Conservation (phyloP, 306 rosid genomes). For the Inga laurina region DNA sequence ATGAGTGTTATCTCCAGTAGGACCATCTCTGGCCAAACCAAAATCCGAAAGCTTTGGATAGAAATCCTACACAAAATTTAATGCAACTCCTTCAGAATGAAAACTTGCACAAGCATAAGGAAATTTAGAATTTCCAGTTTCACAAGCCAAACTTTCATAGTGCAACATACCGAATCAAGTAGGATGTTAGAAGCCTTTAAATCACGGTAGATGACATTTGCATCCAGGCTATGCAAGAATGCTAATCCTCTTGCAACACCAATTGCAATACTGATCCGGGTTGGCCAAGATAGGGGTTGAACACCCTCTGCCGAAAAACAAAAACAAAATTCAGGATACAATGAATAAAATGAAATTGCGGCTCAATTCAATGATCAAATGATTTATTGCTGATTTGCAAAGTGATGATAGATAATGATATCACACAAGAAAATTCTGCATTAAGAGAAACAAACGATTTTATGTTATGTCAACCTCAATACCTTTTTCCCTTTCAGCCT, state of each 20-base stretch:
- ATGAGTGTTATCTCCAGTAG: constrained; percentile 93
- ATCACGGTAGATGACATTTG: constrained; percentile 90
- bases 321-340: constrained; percentile 5
- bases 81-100: constrained; percentile 29
- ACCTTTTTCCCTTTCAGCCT: background rate
- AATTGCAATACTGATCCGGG: constrained; percentile 68
- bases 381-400: background rate
- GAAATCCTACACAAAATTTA: constrained; percentile 66
- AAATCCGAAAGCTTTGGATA: constrained; percentile 86
- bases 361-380: background rate
- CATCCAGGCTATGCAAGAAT: constrained; percentile 67
- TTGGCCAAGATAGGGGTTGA: constrained; percentile 78
- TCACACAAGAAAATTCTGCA: background rate
- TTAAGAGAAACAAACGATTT: background rate
- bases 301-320: constrained; percentile 64
- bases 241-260: constrained; percentile 77
- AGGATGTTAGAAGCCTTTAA: constrained; percentile 91
- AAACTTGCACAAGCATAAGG: constrained; percentile 2
- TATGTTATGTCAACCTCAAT: background rate
- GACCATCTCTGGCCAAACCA: constrained; percentile 96
- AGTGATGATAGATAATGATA: background rate
- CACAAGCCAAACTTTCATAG: constrained; percentile 10
- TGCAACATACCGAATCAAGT: constrained; percentile 74
- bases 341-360: constrained; percentile 3
- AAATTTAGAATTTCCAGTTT: background rate